These are phyloP conservation scores for Epichloe aotearoae DNA, from an alignment of 2,329 filamentous ascomycete species.

Conservation along the genomic window DNA sequence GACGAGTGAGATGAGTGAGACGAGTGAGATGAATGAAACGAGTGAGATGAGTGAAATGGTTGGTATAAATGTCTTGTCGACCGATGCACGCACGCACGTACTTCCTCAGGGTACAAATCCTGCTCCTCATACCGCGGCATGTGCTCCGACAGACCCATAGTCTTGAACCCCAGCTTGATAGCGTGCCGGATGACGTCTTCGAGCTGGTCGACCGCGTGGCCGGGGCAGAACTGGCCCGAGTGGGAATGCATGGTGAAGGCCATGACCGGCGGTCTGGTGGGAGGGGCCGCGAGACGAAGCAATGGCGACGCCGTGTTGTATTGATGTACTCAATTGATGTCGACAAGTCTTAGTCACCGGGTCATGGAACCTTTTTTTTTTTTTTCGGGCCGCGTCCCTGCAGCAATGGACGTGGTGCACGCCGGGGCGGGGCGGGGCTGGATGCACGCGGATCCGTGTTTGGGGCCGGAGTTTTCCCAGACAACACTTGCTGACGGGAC, in stretches of 20 bases:
- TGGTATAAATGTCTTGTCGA: not conserved
- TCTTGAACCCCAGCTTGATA: conserved; percentile 64
- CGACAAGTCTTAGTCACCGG: no score
- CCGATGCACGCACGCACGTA: conserved; percentile 17
- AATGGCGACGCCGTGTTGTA: no score
- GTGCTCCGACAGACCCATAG: conserved; percentile 85
- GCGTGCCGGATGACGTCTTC: conserved; percentile 74
- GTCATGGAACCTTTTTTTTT: no score
- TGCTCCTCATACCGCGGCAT: conserved; percentile 65
- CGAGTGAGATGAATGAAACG: not conserved
- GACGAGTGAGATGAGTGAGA: not conserved
- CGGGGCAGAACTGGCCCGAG: conserved; percentile 90
- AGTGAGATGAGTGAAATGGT: not conserved
- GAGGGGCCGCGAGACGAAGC: no score
- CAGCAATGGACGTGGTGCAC: no score
- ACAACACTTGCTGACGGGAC: no score
- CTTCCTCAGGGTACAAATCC: conserved; percentile 91
- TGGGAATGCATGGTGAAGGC: conserved; percentile 97
- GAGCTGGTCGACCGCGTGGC: conserved; percentile 73
- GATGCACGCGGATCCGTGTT: no score
- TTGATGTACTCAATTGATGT: no score
- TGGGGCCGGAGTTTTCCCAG: no score
- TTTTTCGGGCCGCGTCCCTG: no score
- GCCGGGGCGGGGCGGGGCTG: no score
- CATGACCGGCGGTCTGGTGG: conserved; percentile 37